Conservation (phyloP, 75 land plant genomes). For the Pseudotsuga menziesii region DNA sequence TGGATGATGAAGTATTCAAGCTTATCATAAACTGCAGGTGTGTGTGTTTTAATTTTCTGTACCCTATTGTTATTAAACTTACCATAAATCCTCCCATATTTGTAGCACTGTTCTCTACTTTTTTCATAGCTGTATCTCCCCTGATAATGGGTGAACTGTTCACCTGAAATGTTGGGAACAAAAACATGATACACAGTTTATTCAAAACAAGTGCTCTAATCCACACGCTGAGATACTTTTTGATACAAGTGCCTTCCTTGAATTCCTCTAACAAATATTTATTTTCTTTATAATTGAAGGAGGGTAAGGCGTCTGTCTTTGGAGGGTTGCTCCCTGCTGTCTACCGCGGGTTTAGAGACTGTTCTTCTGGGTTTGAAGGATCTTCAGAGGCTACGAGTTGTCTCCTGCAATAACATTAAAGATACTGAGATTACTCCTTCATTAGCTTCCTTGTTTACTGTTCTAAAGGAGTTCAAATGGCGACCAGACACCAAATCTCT, state of each 20-base stretch:
- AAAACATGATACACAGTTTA: too few species aligned
- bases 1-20: slow-evolving; percentile 65
- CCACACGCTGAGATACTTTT: too few species aligned
- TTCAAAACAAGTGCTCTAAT: too few species aligned
- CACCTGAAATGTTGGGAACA: too few species aligned
- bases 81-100: too few species aligned
- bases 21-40: slow-evolving; percentile 62
- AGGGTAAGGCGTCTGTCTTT: slow-evolving; percentile 52
- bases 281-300: slow-evolving; percentile 21
- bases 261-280: too few species aligned
- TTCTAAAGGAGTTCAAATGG: slow-evolving; percentile 91
- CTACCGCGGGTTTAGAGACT: slow-evolving; percentile 74
- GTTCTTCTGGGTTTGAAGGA: slow-evolving; percentile 63
- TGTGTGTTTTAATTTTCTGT: background rate
- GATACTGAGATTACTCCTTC: slow-evolving; percentile 74
- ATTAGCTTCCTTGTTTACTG: slow-evolving; percentile 51
- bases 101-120: too few species aligned
- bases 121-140: too few species aligned
- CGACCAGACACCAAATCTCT: slow-evolving; percentile 81
- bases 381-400: slow-evolving; percentile 62
- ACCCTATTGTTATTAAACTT: too few species aligned
- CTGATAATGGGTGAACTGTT: too few species aligned
- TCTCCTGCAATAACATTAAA: slow-evolving; percentile 75
- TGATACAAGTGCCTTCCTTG: too few species aligned
- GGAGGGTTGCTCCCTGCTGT: slow-evolving; percentile 85